Conservation (phyloP, 257 asterid species). For the Galeopsis tetrahit region DNA sequence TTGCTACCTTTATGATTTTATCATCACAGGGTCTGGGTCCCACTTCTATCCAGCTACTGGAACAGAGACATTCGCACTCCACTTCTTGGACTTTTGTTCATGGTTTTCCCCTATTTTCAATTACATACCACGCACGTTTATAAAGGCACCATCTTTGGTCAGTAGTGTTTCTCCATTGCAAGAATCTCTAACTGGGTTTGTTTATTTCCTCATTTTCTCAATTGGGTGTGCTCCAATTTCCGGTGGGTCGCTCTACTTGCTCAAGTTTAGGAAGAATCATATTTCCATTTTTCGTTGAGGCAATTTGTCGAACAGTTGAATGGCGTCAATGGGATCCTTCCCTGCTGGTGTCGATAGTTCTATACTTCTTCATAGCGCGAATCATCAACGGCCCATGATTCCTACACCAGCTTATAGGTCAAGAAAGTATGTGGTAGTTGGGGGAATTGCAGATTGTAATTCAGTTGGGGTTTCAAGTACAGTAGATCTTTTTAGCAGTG, state of each 20-base stretch:
- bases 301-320: constrained; percentile 43
- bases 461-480: constrained; percentile 39
- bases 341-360: constrained; percentile 59
- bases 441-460: constrained; percentile 38
- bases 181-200: constrained; percentile 27
- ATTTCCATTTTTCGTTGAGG: constrained; percentile 27
- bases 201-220: constrained; percentile 20
- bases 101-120: constrained; percentile 19
- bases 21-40: constrained; percentile 34
- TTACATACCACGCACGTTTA: constrained; percentile 22
- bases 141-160: constrained; percentile 21
- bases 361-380: constrained; percentile 40
- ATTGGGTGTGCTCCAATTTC: constrained; percentile 29
- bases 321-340: constrained; percentile 65
- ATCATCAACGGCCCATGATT: constrained; percentile 45
- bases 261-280: constrained; percentile 29
- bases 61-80: background rate
- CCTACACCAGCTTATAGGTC: constrained; percentile 44
- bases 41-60: constrained; percentile 20
- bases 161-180: constrained; percentile 7
- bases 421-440: constrained; percentile 43
- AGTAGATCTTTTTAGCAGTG: constrained; percentile 40
- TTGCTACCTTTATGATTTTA: constrained; percentile 16
- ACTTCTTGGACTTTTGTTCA: constrained; percentile 28
- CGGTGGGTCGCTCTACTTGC: constrained; percentile 10